Evolutionary conservation across 805 yeast genomes (phyloP).

Genomic region (Nakazawaea peltata): DNA sequence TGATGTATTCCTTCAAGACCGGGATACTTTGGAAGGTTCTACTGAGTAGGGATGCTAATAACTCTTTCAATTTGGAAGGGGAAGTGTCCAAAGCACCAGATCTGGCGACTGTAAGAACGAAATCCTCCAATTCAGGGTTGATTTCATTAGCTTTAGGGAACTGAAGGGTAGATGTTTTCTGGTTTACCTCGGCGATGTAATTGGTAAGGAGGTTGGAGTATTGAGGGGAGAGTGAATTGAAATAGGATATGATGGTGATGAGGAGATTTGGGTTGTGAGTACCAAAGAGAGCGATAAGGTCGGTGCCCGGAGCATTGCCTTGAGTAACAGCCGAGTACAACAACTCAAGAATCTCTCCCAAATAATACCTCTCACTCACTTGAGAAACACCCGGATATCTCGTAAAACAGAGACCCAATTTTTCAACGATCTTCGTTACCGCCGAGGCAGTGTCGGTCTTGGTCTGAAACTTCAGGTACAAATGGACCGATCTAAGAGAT

Average conservation of each 20-base stretch:
- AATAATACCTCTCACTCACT: slow-evolving; percentile 4
- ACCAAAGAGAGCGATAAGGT: too few relatives aligned
- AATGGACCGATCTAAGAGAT: slow-evolving; percentile 1
- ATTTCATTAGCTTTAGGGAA: slow-evolving; percentile 8
- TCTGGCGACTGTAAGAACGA: slow-evolving; percentile 3
- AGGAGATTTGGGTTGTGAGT: slow-evolving; percentile 6
- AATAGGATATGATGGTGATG: slow-evolving; percentile 1
- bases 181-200: not conserved
- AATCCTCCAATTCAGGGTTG: slow-evolving; percentile 3
- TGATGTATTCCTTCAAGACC: slow-evolving; percentile 27
- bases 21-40: slow-evolving; percentile 39
- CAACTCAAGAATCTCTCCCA: not conserved
- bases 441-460: not conserved
- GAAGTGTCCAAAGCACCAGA: slow-evolving; percentile 4
- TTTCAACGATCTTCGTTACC: not conserved
- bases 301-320: too few relatives aligned
- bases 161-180: not conserved
- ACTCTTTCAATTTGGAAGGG: not conserved
- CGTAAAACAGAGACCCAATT: not conserved
- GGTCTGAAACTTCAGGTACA: not conserved
- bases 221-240: not conserved
- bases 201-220: not conserved
- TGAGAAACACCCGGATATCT: slow-evolving; percentile 4
- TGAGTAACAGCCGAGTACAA: too few relatives aligned
- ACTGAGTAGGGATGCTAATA: slow-evolving; percentile 1